Percentiles rank a stretch among this genome's conserved stretches.
Conservation (phyloP, 2,329 filamentous ascomycete species). For the Cercospora sojina region DNA sequence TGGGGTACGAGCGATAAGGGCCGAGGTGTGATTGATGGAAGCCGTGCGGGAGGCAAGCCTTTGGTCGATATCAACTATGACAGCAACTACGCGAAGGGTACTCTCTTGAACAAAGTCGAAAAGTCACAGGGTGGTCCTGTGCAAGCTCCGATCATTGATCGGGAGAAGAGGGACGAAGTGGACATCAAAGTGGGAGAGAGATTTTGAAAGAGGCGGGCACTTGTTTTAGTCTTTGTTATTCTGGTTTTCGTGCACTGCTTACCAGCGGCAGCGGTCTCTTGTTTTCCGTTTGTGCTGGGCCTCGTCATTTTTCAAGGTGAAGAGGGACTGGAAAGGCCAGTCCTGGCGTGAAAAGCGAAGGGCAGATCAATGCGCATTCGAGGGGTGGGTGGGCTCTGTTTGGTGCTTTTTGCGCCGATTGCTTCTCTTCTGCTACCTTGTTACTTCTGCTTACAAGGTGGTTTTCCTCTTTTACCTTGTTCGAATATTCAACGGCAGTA, state of each 20-base stretch:
- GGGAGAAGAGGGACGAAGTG: conserved; percentile 32
- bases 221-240: background rate
- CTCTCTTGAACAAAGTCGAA: conserved; percentile 48
- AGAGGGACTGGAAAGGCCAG: background rate
- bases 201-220: background rate
- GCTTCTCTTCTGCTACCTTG: too few relatives aligned
- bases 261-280: background rate
- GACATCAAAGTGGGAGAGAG: conserved; percentile 6
- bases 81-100: conserved; percentile 48
- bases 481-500: background rate
- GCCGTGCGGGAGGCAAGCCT: conserved; percentile 44
- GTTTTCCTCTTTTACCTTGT: background rate
- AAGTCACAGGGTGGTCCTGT: conserved; percentile 34
- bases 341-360: too few relatives aligned
- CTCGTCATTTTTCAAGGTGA: background rate
- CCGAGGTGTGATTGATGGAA: conserved; percentile 48
- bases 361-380: too few relatives aligned
- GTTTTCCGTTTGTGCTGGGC: background rate
- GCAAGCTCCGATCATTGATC: conserved; percentile 39
- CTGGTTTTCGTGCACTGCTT: background rate
- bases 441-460: too few relatives aligned
- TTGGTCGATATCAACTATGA: conserved; percentile 47
- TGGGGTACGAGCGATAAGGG: conserved; percentile 43
- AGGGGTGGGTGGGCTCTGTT: too few relatives aligned
- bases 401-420: too few relatives aligned